Evolutionary conservation across 768 basidiomycete genomes (phyloP).

Genomic region (Termitomyces heimii): DNA sequence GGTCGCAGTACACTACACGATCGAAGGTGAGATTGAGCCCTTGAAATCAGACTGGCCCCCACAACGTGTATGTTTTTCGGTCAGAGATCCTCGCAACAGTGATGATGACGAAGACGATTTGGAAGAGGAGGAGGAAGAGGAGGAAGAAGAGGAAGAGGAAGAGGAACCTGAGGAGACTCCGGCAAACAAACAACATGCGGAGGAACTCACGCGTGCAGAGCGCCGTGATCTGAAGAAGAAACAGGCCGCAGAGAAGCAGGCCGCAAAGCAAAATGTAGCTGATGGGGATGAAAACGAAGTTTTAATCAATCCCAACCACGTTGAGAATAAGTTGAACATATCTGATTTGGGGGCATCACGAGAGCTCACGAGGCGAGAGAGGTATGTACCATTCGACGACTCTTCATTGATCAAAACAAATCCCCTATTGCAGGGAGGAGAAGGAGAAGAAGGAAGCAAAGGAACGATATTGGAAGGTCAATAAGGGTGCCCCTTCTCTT

Average conservation of each 20-base stretch:
- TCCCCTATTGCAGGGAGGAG: conserved; percentile 54
- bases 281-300: conserved; percentile 55
- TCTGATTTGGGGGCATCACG: conserved; percentile 63
- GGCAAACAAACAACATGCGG: conserved; percentile 31
- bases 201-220: conserved; percentile 66
- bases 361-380: conserved; percentile 60
- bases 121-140: conserved; percentile 34
- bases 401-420: neutral
- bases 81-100: conserved; percentile 16
- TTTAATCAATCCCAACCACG: conserved; percentile 75
- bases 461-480: conserved; percentile 82
- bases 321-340: conserved; percentile 69
- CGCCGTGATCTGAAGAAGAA: conserved; percentile 83
- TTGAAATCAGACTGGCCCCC: neutral
- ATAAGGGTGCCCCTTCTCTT: neutral
- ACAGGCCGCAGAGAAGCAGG: conserved; percentile 34
- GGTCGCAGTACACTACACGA: conserved; percentile 16
- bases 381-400: conserved; percentile 28
- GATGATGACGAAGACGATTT: conserved; percentile 32
- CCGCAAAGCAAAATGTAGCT: conserved; percentile 29
- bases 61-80: conserved; percentile 6
- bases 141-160: conserved; percentile 33
- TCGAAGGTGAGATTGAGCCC: conserved; percentile 31
- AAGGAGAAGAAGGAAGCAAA: conserved; percentile 91
- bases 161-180: conserved; percentile 37